phyloP scores from a whole-genome alignment of 2,329 filamentous ascomycete genomes.

The Beauveria sp. region DNA sequence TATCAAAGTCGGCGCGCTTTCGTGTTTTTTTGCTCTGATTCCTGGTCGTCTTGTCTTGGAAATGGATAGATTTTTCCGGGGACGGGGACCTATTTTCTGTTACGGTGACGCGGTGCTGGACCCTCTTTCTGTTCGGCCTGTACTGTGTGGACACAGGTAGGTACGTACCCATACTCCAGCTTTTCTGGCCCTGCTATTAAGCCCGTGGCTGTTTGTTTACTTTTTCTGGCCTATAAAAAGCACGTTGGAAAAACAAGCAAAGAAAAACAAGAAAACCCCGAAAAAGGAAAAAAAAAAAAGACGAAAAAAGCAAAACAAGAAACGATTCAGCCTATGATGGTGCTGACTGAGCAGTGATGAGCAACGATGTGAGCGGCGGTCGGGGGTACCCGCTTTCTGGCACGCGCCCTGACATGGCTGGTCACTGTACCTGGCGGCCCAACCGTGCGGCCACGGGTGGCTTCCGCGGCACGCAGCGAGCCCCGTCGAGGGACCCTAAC shows the following conservation, averaged over 20 bases:
- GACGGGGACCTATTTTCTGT: background rate
- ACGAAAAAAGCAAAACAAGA: background rate
- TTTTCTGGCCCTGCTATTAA: background rate
- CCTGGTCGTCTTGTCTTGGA: background rate
- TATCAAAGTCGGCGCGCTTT: background rate
- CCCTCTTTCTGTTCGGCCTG: background rate
- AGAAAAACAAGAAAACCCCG: no score
- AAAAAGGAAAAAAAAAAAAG: background rate
- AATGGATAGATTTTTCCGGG: background rate
- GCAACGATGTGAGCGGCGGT: background rate
- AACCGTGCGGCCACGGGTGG: slow-evolving; percentile 4
- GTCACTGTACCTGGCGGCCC: slow-evolving; percentile 11
- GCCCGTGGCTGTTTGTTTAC: background rate
- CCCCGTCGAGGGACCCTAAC: background rate
- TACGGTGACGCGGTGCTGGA: background rate
- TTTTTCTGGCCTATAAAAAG: background rate
- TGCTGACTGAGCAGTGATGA: background rate
- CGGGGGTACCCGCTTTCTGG: slow-evolving; percentile 5
- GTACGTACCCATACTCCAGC: background rate
- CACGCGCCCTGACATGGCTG: background rate
- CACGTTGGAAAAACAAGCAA: background rate
- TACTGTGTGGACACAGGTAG: no score
- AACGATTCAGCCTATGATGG: background rate
- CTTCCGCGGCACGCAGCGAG: slow-evolving; percentile 4
- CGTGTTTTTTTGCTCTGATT: background rate